Evolutionary conservation across 1,284 basidiomycete genomes (phyloP).

Genomic region (Amylostereum areolatum): DNA sequence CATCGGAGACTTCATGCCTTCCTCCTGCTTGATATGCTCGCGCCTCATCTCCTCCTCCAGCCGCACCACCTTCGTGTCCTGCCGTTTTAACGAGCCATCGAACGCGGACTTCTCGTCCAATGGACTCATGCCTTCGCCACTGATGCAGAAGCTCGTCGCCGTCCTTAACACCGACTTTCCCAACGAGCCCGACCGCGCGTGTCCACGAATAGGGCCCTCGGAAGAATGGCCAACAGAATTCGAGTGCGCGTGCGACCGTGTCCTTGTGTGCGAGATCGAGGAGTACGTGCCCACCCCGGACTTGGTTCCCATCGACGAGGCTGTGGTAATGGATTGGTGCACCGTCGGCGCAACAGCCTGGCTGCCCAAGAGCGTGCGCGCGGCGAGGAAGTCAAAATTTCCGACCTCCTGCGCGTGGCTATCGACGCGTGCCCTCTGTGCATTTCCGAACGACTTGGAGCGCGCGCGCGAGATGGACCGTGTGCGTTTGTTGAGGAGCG

Average conservation of each 20-base stretch:
- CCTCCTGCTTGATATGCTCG: constrained; percentile 12
- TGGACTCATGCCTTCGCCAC: constrained; percentile 18
- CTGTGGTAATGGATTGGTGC: constrained; percentile 23
- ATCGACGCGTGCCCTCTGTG: constrained; percentile 19
- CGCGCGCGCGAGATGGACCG: constrained; percentile 57
- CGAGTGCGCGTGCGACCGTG: constrained; percentile 26
- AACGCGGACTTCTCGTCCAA: constrained; percentile 30
- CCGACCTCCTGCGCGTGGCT: constrained; percentile 15
- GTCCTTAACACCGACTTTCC: constrained; percentile 50
- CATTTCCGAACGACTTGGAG: constrained; percentile 49
- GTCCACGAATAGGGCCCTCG: constrained; percentile 34
- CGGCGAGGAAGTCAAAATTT: constrained; percentile 53
- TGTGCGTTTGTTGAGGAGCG: constrained; percentile 58
- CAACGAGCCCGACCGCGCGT: constrained; percentile 56
- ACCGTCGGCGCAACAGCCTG: constrained; percentile 49
- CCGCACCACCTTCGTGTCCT: constrained; percentile 38
- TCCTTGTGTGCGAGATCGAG: constrained; percentile 38
- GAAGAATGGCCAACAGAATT: constrained; percentile 25
- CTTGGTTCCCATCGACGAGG: constrained; percentile 12
- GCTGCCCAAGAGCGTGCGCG: constrained; percentile 55
- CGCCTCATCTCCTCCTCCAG: constrained; percentile 20
- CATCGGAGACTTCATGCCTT: constrained; percentile 4
- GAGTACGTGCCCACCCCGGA: constrained; percentile 17
- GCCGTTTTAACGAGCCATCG: constrained; percentile 35
- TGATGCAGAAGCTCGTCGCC: constrained; percentile 30